Base-by-base conservation (phyloP, 305 asterid genomes). In the Rubia occidens region DNA sequence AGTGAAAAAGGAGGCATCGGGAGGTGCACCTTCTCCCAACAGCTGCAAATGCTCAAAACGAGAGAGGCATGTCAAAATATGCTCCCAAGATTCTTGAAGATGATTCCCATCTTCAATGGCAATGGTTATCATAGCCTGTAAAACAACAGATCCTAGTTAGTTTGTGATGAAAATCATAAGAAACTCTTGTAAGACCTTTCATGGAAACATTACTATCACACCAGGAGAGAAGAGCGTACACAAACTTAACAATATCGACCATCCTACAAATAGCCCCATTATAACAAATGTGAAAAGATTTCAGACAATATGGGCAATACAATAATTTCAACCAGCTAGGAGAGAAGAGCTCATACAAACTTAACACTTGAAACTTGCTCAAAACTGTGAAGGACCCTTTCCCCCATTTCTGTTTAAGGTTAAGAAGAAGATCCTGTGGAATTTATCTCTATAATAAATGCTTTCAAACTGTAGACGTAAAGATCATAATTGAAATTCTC, bases 31-130 rank as follows among this genome's bases (percentile, higher is more conserved):
- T 83, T 95, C 97, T 71, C 96, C 97, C 81, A 95, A 81, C 77
- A 95, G 89, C 84, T 91, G 99, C 73, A 95, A 84, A 85, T 91
- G 95, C 86, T 95, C 99, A 85, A 91, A 95, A 75, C 99, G 92
- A 74, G 99, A 91, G 78, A 95, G 85, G 80, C 96, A 89, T 26
- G 96, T 95, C 81, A 95, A 82, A 78, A 95, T 79, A 81, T 95
- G 99, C 80, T 95, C 99, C 99, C 99, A 95, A 47, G 99, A 83
- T 82, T 95, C 99, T 73, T 89, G 94, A 82, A 91, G 99, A 80
- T 80, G 72, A 84, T 89, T 89, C 67, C 99, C 99, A 77, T 91
- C 97, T 80, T 91, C 97, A 75, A 90, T 91, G 72, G 99, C 99
- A 68, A 91, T 88, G 56, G 96, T 80, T 78, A 95, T 89, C 72